These are phyloP conservation scores for Penicillium sp. DNA, from an alignment of 2,329 filamentous ascomycete species.

Conservation along the genomic window DNA sequence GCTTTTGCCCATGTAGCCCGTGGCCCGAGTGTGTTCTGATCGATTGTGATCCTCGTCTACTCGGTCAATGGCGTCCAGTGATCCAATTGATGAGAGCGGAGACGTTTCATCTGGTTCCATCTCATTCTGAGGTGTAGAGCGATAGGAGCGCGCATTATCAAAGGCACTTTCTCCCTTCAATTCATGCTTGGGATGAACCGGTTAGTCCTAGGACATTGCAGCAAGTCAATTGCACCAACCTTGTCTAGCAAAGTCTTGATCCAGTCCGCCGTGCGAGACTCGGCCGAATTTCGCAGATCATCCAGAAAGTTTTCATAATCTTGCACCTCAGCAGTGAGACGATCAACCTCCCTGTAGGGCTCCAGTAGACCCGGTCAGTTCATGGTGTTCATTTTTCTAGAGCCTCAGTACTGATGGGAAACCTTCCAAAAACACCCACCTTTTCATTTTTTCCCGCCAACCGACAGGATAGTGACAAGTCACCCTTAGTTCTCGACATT, in stretches of 20 bases:
- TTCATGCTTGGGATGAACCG: slow-evolving; percentile 20
- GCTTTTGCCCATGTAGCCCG: slow-evolving; percentile 47
- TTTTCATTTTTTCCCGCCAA: slow-evolving; percentile 38
- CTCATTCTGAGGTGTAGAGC: slow-evolving; percentile 32
- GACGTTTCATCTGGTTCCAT: slow-evolving; percentile 27
- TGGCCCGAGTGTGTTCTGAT: slow-evolving; percentile 35
- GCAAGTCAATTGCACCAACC: slow-evolving; percentile 21
- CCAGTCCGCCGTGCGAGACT: slow-evolving; percentile 34
- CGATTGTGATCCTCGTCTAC: slow-evolving; percentile 46
- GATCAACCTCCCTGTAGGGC: slow-evolving; percentile 32
- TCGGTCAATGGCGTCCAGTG: slow-evolving; percentile 44
- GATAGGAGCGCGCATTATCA: slow-evolving; percentile 23
- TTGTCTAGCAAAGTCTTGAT: slow-evolving; percentile 39
- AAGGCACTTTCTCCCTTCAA: slow-evolving; percentile 17
- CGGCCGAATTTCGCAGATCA: slow-evolving; percentile 33
- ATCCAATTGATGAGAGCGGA: slow-evolving; percentile 40
- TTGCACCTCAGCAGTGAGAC: slow-evolving; percentile 29
- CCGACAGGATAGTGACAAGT: slow-evolving; percentile 37
- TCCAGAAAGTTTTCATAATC: slow-evolving; percentile 43
- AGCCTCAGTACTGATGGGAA: neutral
- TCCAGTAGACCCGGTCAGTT: slow-evolving; percentile 13
- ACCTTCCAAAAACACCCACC: slow-evolving; percentile 20
- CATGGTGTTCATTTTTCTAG: neutral
- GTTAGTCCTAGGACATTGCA: neutral
- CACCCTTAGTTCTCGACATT: slow-evolving; percentile 34